Conservation (phyloP, 768 basidiomycete species). For the Lentinus tigrinus region DNA sequence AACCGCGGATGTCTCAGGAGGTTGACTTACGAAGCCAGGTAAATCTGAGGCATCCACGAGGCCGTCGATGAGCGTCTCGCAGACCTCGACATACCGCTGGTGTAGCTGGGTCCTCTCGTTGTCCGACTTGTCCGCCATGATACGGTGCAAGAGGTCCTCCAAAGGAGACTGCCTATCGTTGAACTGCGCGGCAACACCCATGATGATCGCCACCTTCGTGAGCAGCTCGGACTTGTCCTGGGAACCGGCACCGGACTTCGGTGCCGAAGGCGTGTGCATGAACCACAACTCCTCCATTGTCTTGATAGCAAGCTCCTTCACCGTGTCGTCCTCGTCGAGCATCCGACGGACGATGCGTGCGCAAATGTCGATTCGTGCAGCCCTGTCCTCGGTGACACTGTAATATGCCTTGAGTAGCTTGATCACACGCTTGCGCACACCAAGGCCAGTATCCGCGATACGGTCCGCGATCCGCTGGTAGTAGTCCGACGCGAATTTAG, state of each 20-base stretch:
- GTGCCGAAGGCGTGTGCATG: conserved; percentile 28
- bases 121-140: conserved; percentile 72
- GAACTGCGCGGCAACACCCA: conserved; percentile 81
- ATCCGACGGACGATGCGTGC: conserved; percentile 79
- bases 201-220: conserved; percentile 75
- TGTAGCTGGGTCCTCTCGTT: conserved; percentile 53
- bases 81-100: conserved; percentile 73
- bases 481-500: conserved; percentile 86
- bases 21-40: conserved; percentile 65
- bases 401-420: conserved; percentile 89
- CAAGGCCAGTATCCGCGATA: conserved; percentile 90
- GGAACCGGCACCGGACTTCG: conserved; percentile 12
- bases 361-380: conserved; percentile 75
- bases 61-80: conserved; percentile 82
- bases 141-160: conserved; percentile 82
- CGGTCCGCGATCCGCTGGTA: conserved; percentile 86
- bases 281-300: conserved; percentile 94
- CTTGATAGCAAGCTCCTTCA: conserved; percentile 91
- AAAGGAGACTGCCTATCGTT: conserved; percentile 81
- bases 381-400: conserved; percentile 53
- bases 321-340: conserved; percentile 90
- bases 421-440: conserved; percentile 93
- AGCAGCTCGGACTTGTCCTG: conserved; percentile 57
- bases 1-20: not conserved
- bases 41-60: conserved; percentile 85